Percentiles rank a stretch among this genome's conserved stretches.
Conservation (phyloP, 2,329 filamentous ascomycete genomes). For the Colletotrichum sp. region DNA sequence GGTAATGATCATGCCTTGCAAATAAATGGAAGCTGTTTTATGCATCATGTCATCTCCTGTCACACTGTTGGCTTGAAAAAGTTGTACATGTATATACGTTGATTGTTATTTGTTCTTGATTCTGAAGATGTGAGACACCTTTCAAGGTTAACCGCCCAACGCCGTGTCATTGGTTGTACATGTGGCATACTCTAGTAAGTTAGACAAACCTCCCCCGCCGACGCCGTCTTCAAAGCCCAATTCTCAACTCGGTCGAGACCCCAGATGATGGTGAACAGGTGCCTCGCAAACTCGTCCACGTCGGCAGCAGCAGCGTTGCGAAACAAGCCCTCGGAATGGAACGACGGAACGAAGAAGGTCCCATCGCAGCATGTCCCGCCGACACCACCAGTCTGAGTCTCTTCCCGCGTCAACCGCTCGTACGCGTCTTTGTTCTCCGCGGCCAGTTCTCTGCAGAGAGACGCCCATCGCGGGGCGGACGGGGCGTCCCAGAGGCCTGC, state of each 20-base stretch:
- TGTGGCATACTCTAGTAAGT: not conserved
- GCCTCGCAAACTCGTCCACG: conserved; percentile 17
- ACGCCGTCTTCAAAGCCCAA: conserved; percentile 4
- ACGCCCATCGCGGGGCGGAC: conserved; percentile 27
- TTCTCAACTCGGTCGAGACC: conserved; percentile 15
- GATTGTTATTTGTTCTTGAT: not conserved
- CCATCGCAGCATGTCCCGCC: not conserved
- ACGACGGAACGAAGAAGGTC: not conserved
- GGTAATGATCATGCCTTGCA: conserved; percentile 25
- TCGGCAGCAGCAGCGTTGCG: not conserved
- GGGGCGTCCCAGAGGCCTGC: conserved; percentile 31
- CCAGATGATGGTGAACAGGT: conserved; percentile 6
- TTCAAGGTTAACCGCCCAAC: not conserved
- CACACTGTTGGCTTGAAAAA: conserved; percentile 24
- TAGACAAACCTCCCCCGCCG: not conserved
- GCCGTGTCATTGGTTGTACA: not conserved
- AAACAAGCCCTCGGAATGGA: not conserved
- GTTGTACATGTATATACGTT: not conserved
- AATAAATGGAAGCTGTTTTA: conserved; percentile 23
- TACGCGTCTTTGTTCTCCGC: not conserved
- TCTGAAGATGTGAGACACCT: not conserved
- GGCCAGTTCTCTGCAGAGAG: not conserved
- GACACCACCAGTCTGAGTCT: not conserved
- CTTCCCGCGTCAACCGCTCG: not conserved
- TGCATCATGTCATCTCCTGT: not conserved